phyloP scores from a whole-genome alignment of 768 basidiomycete species.

The Macrolepiota albuminosa region DNA sequence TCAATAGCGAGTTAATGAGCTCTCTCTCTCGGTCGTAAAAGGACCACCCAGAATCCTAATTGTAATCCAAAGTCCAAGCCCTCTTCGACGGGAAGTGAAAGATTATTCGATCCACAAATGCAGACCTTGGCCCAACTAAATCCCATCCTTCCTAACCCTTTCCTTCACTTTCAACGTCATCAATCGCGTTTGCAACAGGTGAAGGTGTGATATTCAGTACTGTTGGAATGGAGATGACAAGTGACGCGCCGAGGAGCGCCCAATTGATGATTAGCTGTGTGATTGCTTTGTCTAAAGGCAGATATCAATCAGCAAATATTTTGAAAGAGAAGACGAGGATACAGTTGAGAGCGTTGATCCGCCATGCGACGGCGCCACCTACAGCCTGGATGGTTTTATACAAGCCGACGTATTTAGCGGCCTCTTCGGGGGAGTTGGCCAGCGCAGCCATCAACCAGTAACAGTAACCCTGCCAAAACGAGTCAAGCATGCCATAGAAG shows the following conservation, averaged over 20 bases:
- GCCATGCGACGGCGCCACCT: constrained; percentile 25
- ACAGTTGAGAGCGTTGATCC: constrained; percentile 26
- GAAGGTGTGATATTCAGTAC: constrained; percentile 23
- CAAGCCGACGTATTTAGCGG: constrained; percentile 25
- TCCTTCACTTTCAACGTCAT: background rate
- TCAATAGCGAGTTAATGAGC: no score
- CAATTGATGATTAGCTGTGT: constrained; percentile 24
- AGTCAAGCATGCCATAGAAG: constrained; percentile 25
- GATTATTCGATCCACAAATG: background rate
- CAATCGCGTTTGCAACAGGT: constrained; percentile 6
- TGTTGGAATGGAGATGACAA: constrained; percentile 21
- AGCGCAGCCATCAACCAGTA: constrained; percentile 27
- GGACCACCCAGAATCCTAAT: background rate
- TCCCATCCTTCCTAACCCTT: background rate
- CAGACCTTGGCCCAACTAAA: background rate
- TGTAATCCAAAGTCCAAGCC: background rate
- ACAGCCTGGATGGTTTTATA: constrained; percentile 26
- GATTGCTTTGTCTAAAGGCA: constrained; percentile 16
- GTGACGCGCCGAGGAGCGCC: constrained; percentile 21
- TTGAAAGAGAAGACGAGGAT: background rate
- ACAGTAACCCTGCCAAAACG: constrained; percentile 26
- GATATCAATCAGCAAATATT: background rate
- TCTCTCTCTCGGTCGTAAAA: no score
- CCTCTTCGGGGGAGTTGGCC: constrained; percentile 21
- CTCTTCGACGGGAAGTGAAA: background rate